Conservation (phyloP, 306 rosid genomes). For the Inga oerstediana region DNA sequence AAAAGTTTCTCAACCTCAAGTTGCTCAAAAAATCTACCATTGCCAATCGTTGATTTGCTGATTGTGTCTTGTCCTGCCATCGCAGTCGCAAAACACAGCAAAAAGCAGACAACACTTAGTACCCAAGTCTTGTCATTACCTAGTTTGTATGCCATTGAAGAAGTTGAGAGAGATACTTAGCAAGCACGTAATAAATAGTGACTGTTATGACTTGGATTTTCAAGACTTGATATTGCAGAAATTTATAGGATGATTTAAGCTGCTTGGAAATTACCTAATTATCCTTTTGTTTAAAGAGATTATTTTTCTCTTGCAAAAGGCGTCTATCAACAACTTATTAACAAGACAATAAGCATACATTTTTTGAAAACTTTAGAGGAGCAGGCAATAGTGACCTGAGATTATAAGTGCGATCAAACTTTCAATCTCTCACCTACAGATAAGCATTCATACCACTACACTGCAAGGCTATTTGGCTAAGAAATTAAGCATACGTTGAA, state of each 20-base stretch:
- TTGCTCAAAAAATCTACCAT: background rate
- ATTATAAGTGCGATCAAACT: too few relatives aligned
- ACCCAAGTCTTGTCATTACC: background rate
- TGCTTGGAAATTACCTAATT: background rate
- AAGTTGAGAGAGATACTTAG: background rate
- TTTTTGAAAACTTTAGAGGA: too few relatives aligned
- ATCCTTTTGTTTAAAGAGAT: background rate
- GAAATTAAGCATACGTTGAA: too few relatives aligned
- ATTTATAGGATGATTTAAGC: background rate
- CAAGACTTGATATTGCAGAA: background rate
- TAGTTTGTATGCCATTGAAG: background rate
- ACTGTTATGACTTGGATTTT: background rate
- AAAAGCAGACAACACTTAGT: background rate
- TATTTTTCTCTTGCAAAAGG: background rate
- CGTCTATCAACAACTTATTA: too few relatives aligned
- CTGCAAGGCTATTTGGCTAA: too few relatives aligned
- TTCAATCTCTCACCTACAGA: too few relatives aligned
- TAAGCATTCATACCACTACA: too few relatives aligned
- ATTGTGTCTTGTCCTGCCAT: background rate
- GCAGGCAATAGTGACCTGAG: too few relatives aligned
- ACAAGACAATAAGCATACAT: too few relatives aligned
- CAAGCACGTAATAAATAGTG: background rate
- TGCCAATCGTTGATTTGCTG: background rate
- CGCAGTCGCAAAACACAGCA: background rate
- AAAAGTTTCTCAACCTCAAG: background rate